Evolutionary conservation across 2,329 filamentous ascomycete genomes (phyloP).

Genomic region (Aschersonia sp.): DNA sequence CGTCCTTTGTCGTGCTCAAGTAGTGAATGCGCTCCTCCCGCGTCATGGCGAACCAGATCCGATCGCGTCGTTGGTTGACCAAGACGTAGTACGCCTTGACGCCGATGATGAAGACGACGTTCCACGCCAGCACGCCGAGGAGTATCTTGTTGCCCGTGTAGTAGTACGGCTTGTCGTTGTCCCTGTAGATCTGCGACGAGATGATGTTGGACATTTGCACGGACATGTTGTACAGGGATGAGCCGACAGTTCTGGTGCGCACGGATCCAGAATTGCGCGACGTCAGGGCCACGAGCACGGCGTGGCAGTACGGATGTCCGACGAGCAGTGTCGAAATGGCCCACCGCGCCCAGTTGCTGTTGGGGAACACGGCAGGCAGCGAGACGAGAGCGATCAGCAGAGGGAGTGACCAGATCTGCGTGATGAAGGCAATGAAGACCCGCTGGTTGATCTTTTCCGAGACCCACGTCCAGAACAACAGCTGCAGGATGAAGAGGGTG

Average conservation of each 20-base stretch:
- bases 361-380: conserved; percentile 9
- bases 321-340: conserved; percentile 17
- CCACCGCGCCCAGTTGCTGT: conserved; percentile 16
- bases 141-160: conserved; percentile 33
- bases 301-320: conserved; percentile 14
- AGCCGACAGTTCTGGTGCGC: conserved; percentile 40
- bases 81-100: conserved; percentile 37
- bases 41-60: conserved; percentile 31
- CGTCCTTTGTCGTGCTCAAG: conserved; percentile 21
- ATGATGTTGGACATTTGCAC: conserved; percentile 19
- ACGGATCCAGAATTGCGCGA: conserved; percentile 44
- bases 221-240: conserved; percentile 39
- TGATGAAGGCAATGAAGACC: conserved; percentile 24
- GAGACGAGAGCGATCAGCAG: conserved; percentile 31
- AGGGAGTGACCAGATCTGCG: conserved; percentile 38
- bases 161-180: conserved; percentile 15
- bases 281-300: conserved; percentile 39
- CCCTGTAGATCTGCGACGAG: conserved; percentile 22
- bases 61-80: conserved; percentile 28
- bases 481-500: conserved; percentile 21
- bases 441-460: conserved; percentile 27
- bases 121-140: conserved; percentile 30
- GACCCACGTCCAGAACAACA: conserved; percentile 27
- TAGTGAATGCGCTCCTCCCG: conserved; percentile 20
- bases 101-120: conserved; percentile 30